Evolutionary conservation across 306 rosid genomes (phyloP).

Genomic region (Quercus engelmannii): DNA sequence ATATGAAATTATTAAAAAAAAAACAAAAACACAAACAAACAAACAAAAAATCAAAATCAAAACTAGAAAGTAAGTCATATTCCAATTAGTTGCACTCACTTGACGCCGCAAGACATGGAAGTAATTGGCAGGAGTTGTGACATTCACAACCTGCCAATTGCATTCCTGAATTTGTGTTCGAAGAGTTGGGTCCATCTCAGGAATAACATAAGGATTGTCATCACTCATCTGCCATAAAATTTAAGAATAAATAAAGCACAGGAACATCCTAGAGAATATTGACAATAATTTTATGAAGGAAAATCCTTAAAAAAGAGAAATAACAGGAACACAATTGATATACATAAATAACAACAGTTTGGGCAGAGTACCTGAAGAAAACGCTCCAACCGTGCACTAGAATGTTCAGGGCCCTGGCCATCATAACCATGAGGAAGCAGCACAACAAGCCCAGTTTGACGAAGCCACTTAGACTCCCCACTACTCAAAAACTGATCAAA

Average conservation of each 20-base stretch:
- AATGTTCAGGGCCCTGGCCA: constrained; percentile 99
- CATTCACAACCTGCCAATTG: constrained; percentile 95
- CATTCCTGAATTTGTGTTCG: constrained; percentile 97
- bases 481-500: constrained; percentile 92
- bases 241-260: constrained; percentile 11
- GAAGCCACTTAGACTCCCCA: constrained; percentile 97
- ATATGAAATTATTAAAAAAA: neutral
- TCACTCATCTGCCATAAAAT: constrained; percentile 86
- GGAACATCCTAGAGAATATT: neutral
- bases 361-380: constrained; percentile 69
- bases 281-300: neutral
- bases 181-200: constrained; percentile 97
- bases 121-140: constrained; percentile 95
- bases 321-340: neutral
- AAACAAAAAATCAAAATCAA: no score
- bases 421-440: constrained; percentile 98
- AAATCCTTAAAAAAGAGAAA: neutral
- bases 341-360: neutral
- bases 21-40: neutral
- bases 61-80: constrained; percentile 3
- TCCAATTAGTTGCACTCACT: constrained; percentile 44
- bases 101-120: constrained; percentile 96
- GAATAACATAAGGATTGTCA: constrained; percentile 86
- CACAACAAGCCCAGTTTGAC: constrained; percentile 89
- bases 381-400: constrained; percentile 88